Conservation (phyloP, 108 stramenopile species). For the Parmales sp. region DNA sequence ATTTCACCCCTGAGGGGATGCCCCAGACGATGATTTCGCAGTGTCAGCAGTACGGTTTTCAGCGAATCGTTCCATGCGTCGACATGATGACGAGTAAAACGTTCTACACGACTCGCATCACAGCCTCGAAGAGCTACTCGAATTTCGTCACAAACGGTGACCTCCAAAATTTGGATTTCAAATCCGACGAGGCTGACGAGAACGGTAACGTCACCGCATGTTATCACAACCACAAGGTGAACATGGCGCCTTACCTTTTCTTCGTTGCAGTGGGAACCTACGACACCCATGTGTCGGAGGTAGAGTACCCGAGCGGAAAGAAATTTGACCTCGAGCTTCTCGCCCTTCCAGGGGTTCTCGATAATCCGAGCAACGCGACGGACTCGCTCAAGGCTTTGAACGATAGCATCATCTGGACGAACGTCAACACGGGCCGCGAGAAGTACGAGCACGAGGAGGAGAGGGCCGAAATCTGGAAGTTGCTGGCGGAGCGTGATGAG, state of each 20-base stretch:
- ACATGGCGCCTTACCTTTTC: slow-evolving; percentile 10
- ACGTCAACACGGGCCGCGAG: not conserved
- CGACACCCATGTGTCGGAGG: slow-evolving; percentile 5
- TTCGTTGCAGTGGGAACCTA: slow-evolving; percentile 6
- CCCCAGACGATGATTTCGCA: slow-evolving; percentile 12
- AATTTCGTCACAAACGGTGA: not conserved
- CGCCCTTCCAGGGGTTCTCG: not conserved
- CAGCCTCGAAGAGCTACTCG: not conserved
- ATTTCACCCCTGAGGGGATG: slow-evolving; percentile 3
- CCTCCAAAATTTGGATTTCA: not conserved
- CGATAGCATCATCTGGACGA: slow-evolving; percentile 9
- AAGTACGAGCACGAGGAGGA: slow-evolving; percentile 8
- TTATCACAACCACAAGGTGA: not conserved
- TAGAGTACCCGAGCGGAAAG: not conserved
- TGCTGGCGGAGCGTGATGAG: not conserved
- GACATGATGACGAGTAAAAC: slow-evolving; percentile 6
- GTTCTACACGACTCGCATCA: slow-evolving; percentile 9
- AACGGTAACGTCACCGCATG: not conserved
- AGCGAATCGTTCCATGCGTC: slow-evolving; percentile 10
- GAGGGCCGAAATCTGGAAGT: not conserved
- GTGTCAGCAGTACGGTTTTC: slow-evolving; percentile 13
- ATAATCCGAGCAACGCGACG: not conserved
- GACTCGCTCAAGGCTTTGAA: not conserved
- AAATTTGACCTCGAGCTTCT: not conserved
- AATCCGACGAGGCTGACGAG: no score